These are phyloP conservation scores for Aspergillus udagawae DNA, from an alignment of 2,329 filamentous ascomycete species.

Conservation along the genomic window DNA sequence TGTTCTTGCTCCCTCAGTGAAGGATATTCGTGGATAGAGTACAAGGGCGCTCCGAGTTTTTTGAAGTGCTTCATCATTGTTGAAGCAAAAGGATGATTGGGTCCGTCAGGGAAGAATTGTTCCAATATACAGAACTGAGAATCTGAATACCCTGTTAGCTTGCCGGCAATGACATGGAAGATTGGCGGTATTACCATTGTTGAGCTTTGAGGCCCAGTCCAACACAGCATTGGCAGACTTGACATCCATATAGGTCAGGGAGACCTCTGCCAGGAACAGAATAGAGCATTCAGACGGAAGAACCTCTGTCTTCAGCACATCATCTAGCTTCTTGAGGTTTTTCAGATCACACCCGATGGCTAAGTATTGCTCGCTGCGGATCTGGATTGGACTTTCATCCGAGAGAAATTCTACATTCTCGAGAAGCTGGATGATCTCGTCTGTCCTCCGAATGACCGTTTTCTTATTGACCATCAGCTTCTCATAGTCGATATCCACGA, in stretches of 20 bases:
- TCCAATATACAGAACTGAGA: slow-evolving; percentile 83
- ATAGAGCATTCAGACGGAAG: slow-evolving; percentile 58
- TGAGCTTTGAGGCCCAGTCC: slow-evolving; percentile 68
- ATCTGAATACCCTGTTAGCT: slow-evolving; percentile 29
- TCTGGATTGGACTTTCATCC: slow-evolving; percentile 43
- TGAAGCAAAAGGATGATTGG: slow-evolving; percentile 74
- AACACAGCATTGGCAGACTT: slow-evolving; percentile 70
- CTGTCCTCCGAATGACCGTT: slow-evolving; percentile 60
- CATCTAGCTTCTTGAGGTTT: slow-evolving; percentile 59
- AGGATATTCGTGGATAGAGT: slow-evolving; percentile 68
- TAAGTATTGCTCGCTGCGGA: slow-evolving; percentile 67
- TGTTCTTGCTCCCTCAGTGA: slow-evolving; percentile 60
- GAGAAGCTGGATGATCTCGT: slow-evolving; percentile 55
- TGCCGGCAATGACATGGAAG: not conserved
- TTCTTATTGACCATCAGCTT: slow-evolving; percentile 73
- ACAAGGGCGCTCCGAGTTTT: slow-evolving; percentile 74
- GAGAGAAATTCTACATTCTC: slow-evolving; percentile 40
- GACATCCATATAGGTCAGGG: slow-evolving; percentile 83
- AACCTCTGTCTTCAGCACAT: slow-evolving; percentile 56
- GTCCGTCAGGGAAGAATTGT: slow-evolving; percentile 75
- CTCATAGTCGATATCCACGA: slow-evolving; percentile 83
- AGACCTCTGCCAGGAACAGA: slow-evolving; percentile 84
- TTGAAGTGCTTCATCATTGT: slow-evolving; percentile 83
- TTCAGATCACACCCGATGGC: slow-evolving; percentile 79
- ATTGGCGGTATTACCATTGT: slow-evolving; percentile 51